A percentile compares a stretch with the other conserved stretches of the same genome.
These are phyloP conservation scores for Alternaria triticimaculans DNA, from an alignment of 2,329 filamentous ascomycete genomes.

Conservation along the genomic window DNA sequence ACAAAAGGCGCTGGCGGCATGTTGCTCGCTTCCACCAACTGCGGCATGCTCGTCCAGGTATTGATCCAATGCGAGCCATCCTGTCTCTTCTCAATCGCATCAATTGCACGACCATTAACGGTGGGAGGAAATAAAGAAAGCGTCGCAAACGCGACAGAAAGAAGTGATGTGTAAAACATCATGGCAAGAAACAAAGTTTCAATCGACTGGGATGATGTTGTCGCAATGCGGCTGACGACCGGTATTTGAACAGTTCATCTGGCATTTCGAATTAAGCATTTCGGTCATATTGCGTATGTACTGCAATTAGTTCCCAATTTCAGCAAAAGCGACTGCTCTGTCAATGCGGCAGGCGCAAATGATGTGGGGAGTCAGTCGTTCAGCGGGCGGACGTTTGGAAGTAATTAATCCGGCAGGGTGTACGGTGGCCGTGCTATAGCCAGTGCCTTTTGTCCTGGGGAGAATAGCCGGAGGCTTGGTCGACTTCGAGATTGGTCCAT, in stretches of 20 bases:
- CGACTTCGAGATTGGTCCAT: not conserved
- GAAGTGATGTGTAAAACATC: not conserved
- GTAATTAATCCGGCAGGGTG: slow-evolving; percentile 22
- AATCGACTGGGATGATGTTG: not conserved
- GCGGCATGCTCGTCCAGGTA: slow-evolving; percentile 70
- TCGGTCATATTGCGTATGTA: not conserved
- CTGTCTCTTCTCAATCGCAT: slow-evolving; percentile 17
- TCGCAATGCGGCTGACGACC: not conserved
- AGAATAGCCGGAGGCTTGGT: not conserved
- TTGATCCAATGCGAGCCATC: slow-evolving; percentile 63
- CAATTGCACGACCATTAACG: slow-evolving; percentile 1
- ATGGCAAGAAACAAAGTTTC: not conserved
- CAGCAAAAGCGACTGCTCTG: not conserved
- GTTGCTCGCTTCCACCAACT: slow-evolving; percentile 67
- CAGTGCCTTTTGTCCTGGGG: not conserved
- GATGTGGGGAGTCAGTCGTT: slow-evolving; percentile 2
- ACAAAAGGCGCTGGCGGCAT: slow-evolving; percentile 65
- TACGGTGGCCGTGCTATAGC: not conserved
- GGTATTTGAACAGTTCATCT: not conserved
- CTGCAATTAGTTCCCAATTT: slow-evolving; percentile 12
- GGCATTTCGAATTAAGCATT: not conserved
- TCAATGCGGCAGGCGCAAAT: not conserved
- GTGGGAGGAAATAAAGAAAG: not conserved
- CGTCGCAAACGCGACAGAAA: not conserved
- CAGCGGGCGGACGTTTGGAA: slow-evolving; percentile 6